These are phyloP conservation scores for Thermomyces lanuginosus DNA, from an alignment of 2,329 filamentous ascomycete genomes.

Conservation along the genomic window DNA sequence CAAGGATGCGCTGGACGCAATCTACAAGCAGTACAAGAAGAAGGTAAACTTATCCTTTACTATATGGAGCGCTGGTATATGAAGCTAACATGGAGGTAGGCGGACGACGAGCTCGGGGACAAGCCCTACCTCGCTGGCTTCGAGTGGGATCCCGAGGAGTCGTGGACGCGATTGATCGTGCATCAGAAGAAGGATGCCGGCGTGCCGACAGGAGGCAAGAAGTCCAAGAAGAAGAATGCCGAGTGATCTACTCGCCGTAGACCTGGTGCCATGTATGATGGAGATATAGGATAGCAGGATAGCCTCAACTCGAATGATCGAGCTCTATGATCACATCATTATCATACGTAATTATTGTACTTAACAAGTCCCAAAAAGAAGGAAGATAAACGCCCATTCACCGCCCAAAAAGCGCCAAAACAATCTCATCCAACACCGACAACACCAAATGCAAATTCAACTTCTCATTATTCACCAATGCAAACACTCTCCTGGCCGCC, in stretches of 20 bases:
- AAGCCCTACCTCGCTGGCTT: conserved; percentile 79
- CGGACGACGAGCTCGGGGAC: conserved; percentile 71
- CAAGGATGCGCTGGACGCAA: conserved; percentile 90
- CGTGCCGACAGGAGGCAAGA: conserved; percentile 31
- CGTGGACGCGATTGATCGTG: conserved; percentile 73
- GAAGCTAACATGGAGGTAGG: conserved; percentile 33
- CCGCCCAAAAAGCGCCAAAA: conserved; percentile 45
- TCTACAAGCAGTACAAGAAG: conserved; percentile 95
- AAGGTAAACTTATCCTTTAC: conserved; percentile 39
- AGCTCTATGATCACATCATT: too few species aligned
- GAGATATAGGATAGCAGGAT: too few species aligned
- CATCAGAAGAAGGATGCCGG: conserved; percentile 61
- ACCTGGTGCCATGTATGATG: too few species aligned
- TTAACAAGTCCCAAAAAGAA: too few species aligned
- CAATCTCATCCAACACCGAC: conserved; percentile 54
- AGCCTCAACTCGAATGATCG: too few species aligned
- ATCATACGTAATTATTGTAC: too few species aligned
- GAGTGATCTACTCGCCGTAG: too few species aligned
- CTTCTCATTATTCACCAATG: conserved; percentile 75
- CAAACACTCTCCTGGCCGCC: conserved; percentile 75
- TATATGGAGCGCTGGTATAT: background rate
- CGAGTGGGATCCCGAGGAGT: conserved; percentile 90
- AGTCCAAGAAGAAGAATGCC: conserved; percentile 48
- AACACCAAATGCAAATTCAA: conserved; percentile 63
- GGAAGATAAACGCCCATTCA: too few species aligned